Base-by-base conservation (phyloP, 2,329 filamentous ascomycete species). In the Exophiala alcalophila region DNA sequence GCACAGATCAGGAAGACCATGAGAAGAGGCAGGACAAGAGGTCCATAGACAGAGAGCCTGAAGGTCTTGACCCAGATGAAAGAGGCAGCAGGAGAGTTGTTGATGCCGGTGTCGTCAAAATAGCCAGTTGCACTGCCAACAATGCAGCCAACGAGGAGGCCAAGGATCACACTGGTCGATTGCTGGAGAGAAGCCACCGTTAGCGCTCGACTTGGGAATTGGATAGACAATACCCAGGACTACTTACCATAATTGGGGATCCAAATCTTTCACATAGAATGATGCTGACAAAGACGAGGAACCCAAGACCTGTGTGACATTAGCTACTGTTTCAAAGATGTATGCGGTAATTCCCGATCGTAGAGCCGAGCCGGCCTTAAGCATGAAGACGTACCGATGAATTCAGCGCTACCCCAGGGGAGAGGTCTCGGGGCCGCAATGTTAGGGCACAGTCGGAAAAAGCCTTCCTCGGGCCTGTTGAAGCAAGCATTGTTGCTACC, bases 1-100 rank as follows among this genome's bases (percentile, higher is more conserved):
- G 81, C 76, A 24, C 81, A 72, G 35, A 84, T 78, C 53, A 83
- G 75, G 58, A 72, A 73, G 12, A 73, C 62, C 2, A 69, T 69
- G 15, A 83, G 59, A 21, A 83, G 59, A 0, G 81, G 81, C 2
- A 84, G 63, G 3, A 84, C 77, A 12, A 84, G 69, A 0, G 81
- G 81, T 0, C 76, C 76, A 52, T 85, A 84, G 5, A 84, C 68
- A 6, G 67, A 71, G 4, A 84, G 64, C n/a, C 75, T 74, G 69
- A 84, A 84, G 0, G 79, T 84, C 47, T 80, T 70, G 12, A 83
- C 77, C 81, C 81, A 85, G 57, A 84, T 76, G 63, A 84, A 85
- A 11, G 76, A 81, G 2, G 67, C 78, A 1, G 72, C 76, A 0
- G 80, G 80, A 0, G 81, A 78, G 5, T 70, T 65, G 47, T 79